Percentiles rank a stretch among this genome's conserved stretches.
Evolutionary conservation across 1,284 basidiomycete genomes (phyloP).

Genomic region (Rhodotorula sp.): DNA sequence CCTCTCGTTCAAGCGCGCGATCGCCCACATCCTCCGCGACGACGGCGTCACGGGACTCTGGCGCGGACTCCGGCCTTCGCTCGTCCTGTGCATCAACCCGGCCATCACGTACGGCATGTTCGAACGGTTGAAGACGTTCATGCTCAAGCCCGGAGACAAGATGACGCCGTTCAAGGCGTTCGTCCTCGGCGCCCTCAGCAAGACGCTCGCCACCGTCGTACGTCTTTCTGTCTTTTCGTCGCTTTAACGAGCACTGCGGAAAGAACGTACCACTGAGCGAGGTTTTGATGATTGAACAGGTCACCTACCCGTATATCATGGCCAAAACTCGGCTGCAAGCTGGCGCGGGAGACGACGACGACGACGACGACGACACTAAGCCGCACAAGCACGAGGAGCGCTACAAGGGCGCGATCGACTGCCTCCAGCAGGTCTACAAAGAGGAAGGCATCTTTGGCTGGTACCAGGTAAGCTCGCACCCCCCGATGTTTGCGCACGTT

Average conservation of each 20-base stretch:
- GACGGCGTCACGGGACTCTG: conserved; percentile 89
- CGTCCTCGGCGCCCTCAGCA: conserved; percentile 85
- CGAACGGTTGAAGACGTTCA: conserved; percentile 76
- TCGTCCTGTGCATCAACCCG: conserved; percentile 90
- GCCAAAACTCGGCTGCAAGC: conserved; percentile 97
- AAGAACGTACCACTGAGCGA: background rate
- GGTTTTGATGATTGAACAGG: conserved; percentile 53
- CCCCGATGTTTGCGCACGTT: background rate
- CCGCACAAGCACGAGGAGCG: conserved; percentile 44
- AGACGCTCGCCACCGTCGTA: conserved; percentile 92
- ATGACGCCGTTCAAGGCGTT: conserved; percentile 80
- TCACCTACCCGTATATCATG: conserved; percentile 84
- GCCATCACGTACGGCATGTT: conserved; percentile 98
- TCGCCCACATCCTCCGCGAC: conserved; percentile 82
- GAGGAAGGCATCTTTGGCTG: conserved; percentile 70
- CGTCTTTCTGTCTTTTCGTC: conserved; percentile 47
- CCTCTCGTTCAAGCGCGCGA: conserved; percentile 67
- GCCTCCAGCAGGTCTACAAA: conserved; percentile 70
- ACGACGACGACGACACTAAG: conserved; percentile 22
- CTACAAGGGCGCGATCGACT: conserved; percentile 70
- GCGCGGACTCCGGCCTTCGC: conserved; percentile 86
- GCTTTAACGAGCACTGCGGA: conserved; percentile 4
- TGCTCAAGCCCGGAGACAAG: conserved; percentile 57
- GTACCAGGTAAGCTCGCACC: conserved; percentile 64
- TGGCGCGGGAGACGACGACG: conserved; percentile 35